Base-by-base conservation (phyloP, 75 land plant species). In the Chamaecyparis obtusa region DNA sequence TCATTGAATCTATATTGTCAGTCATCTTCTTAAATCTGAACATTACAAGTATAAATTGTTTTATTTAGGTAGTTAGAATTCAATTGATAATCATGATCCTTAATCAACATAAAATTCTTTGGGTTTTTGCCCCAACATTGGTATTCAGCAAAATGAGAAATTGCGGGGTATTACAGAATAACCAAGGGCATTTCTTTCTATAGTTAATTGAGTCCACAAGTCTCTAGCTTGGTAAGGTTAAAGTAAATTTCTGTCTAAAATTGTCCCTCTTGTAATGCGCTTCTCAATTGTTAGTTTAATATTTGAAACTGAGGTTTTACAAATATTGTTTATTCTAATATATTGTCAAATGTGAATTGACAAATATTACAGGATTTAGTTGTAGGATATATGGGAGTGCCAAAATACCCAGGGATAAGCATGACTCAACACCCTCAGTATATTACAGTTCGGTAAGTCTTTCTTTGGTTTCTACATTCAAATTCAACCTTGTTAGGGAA, bases 371-470 rank as follows among this genome's bases (percentile, higher is more conserved):
- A 98, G 99, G 99, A 98, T 87, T 88, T 98, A 86, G 99, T 98
- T 74, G 99, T 98, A 43, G 99, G 99, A 37, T 98, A 98, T 89
- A 98, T 98, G 99, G 99, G 99, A 39, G 99, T 98, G 69, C 99
- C 99, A 74, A 98, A 98, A 78, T 96, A 95, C 88, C 37, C 92
- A 85, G 99, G 99, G 86, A 54, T 98, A 83, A 91, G 92, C 85
- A 98, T 98, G 99, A 91, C 92, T 84, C 87, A 93, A 82, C 99
- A 98, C 91, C 99, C 99, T 80, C 99, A 98, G 89, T 98, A 98
- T 90, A 90, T 98, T 79, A 97, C 99, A 27, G 93, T 98, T 46
- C 94, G 99, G 99, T 96, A 84, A 86, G 89, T 60, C 27, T 83
- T 67, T 49, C 4, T n/a, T 36, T 64, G 9, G 43, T 7, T 27